phyloP scores from a whole-genome alignment of 2,329 filamentous ascomycete genomes.

The Endothia cerciana region DNA sequence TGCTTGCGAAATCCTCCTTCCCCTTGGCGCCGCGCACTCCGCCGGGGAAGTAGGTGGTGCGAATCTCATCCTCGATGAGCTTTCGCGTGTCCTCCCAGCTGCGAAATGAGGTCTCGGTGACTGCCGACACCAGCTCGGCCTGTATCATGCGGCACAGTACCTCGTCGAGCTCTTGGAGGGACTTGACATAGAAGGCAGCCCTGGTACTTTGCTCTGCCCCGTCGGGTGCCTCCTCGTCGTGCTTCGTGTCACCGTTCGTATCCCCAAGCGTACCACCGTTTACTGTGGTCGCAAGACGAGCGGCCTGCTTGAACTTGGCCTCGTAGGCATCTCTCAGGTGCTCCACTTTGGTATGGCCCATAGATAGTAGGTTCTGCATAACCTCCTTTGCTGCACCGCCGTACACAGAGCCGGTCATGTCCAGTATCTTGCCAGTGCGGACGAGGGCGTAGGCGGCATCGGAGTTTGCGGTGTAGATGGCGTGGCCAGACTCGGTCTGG shows the following conservation, averaged over 20 bases:
- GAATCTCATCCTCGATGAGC: constrained; percentile 67
- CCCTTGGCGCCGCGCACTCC: constrained; percentile 67
- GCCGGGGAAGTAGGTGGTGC: constrained; percentile 55
- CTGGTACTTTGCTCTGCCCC: constrained; percentile 37
- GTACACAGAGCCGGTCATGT: constrained; percentile 73
- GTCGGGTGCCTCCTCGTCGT: constrained; percentile 40
- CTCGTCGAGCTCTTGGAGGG: constrained; percentile 53
- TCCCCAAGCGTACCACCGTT: constrained; percentile 6
- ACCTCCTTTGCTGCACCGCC: constrained; percentile 76
- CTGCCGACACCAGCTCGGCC: constrained; percentile 69
- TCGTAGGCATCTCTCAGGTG: constrained; percentile 70
- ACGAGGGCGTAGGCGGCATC: constrained; percentile 80
- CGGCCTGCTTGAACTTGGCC: constrained; percentile 38
- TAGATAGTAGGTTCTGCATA: constrained; percentile 72
- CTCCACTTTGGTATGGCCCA: constrained; percentile 76
- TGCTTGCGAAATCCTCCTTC: constrained; percentile 63
- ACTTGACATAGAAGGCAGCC: constrained; percentile 44
- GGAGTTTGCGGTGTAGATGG: constrained; percentile 84
- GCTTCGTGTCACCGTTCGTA: constrained; percentile 36
- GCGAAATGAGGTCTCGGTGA: constrained; percentile 59
- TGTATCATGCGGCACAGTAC: constrained; percentile 61
- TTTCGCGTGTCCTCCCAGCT: constrained; percentile 63
- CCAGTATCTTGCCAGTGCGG: constrained; percentile 79
- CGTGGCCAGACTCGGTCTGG: constrained; percentile 65
- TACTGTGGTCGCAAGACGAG: constrained; percentile 24